A percentile compares a stretch with the other conserved stretches of the same genome.
phyloP scores from a whole-genome alignment of 768 basidiomycete species.

The Ramaria sp. region DNA sequence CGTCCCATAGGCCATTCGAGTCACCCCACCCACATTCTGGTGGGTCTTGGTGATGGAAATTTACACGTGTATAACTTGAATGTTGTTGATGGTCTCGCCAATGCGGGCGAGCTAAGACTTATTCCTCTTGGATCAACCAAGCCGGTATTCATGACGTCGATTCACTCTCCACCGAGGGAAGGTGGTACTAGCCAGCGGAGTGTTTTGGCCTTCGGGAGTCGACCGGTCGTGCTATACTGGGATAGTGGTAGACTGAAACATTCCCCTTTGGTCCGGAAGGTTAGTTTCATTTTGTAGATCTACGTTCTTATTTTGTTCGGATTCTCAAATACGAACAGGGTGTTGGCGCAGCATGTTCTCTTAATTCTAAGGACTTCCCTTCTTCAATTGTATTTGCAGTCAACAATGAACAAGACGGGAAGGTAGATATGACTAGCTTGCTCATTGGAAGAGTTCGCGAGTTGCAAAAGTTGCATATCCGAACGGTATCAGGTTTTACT shows the following conservation, averaged over 20 bases:
- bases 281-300: conserved; percentile 14
- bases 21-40: conserved; percentile 46
- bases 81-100: conserved; percentile 19
- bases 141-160: conserved; percentile 48
- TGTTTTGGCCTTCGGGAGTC: conserved; percentile 63
- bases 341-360: conserved; percentile 35
- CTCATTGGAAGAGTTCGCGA: conserved; percentile 56
- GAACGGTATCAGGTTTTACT: conserved; percentile 38
- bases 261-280: conserved; percentile 67
- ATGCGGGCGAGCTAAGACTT: conserved; percentile 39
- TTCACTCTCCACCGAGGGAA: conserved; percentile 26
- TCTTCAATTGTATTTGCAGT: conserved; percentile 52
- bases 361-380: conserved; percentile 39
- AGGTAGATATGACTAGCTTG: conserved; percentile 22
- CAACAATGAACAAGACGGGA: conserved; percentile 18
- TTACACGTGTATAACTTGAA: conserved; percentile 44
- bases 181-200: conserved; percentile 32
- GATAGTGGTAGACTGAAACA: conserved; percentile 52
- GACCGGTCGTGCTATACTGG: conserved; percentile 59
- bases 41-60: conserved; percentile 68
- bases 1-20: conserved; percentile 16
- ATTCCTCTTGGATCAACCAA: conserved; percentile 48
- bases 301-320: not conserved
- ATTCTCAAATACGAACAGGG: conserved; percentile 26
- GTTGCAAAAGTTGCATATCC: conserved; percentile 72